A percentile compares a stretch with the other conserved stretches of the same genome.
Evolutionary conservation across 345 rosid species (phyloP).

Genomic region (Erysimum cheiranthoides): DNA sequence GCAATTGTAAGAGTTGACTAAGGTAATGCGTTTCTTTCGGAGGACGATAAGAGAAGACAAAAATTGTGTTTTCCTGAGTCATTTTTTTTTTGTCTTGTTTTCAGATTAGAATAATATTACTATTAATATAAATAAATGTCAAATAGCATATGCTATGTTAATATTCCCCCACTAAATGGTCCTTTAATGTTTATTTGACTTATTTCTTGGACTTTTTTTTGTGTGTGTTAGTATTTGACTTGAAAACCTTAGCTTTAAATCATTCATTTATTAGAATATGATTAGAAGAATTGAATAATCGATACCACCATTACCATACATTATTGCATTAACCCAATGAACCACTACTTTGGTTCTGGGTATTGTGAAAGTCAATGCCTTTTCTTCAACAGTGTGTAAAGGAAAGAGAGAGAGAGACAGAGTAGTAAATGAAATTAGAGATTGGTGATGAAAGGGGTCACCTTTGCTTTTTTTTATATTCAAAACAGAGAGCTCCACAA

Average conservation of each 20-base stretch:
- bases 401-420: slow-evolving; percentile 46
- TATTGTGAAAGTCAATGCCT: slow-evolving; percentile 66
- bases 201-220: slow-evolving; percentile 11
- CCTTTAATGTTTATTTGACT: slow-evolving; percentile 28
- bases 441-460: slow-evolving; percentile 50
- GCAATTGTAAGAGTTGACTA: slow-evolving; percentile 41
- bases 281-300: slow-evolving; percentile 24
- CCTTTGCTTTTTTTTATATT: slow-evolving; percentile 52
- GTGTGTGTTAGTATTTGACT: slow-evolving; percentile 28
- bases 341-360: slow-evolving; percentile 40
- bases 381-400: slow-evolving; percentile 52
- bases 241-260: slow-evolving; percentile 9
- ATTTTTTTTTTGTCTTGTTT: slow-evolving; percentile 33
- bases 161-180: slow-evolving; percentile 43
- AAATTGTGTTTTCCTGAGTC: slow-evolving; percentile 29
- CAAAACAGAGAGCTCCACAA: slow-evolving; percentile 28
- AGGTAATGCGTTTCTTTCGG: slow-evolving; percentile 24
- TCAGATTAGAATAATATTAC: neutral
- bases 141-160: slow-evolving; percentile 36
- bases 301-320: slow-evolving; percentile 5
- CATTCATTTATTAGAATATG: slow-evolving; percentile 12
- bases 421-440: slow-evolving; percentile 39
- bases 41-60: slow-evolving; percentile 31
- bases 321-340: slow-evolving; percentile 23
- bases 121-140: neutral